A percentile compares a stretch with the other conserved stretches of the same genome.
These are phyloP conservation scores for Ophiostoma sp. DNA, from an alignment of 2,329 filamentous ascomycete genomes.

Conservation along the genomic window DNA sequence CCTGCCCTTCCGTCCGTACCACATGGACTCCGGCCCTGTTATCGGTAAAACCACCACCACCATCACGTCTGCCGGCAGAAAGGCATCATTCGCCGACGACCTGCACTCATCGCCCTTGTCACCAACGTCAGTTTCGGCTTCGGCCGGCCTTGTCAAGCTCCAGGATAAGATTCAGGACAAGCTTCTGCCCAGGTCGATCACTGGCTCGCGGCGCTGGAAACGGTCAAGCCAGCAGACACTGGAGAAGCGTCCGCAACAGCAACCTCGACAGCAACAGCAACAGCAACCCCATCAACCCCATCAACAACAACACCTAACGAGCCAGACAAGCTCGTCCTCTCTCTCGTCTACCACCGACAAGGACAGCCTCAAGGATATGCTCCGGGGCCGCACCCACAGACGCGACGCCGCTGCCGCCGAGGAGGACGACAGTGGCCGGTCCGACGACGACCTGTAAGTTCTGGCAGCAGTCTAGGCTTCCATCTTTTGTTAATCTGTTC, in stretches of 20 bases:
- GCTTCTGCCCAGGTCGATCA: conserved; percentile 9
- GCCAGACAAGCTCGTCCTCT: background rate
- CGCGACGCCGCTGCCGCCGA: conserved; percentile 16
- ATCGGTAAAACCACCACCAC: conserved; percentile 8
- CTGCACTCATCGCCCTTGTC: background rate
- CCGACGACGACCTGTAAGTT: conserved; percentile 21
- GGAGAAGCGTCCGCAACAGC: too few relatives aligned
- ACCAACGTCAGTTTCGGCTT: background rate
- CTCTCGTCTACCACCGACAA: conserved; percentile 8
- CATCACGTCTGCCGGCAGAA: conserved; percentile 7
- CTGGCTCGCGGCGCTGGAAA: conserved; percentile 16
- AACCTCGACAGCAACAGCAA: background rate
- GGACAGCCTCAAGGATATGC: conserved; percentile 10
- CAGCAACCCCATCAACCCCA: background rate
- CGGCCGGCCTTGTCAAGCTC: conserved; percentile 5
- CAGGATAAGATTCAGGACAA: conserved; percentile 17
- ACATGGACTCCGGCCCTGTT: conserved; percentile 14
- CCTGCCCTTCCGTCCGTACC: background rate
- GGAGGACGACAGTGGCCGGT: conserved; percentile 16
- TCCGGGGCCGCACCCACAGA: conserved; percentile 1
- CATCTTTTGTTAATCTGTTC: background rate
- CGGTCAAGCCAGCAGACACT: conserved; percentile 5
- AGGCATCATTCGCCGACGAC: background rate
- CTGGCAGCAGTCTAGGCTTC: background rate
- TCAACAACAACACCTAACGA: background rate